Percentiles rank a stretch among this genome's conserved stretches.
Evolutionary conservation across 2,329 filamentous ascomycete species (phyloP).

Genomic region (Microcyclospora tardicrescens): DNA sequence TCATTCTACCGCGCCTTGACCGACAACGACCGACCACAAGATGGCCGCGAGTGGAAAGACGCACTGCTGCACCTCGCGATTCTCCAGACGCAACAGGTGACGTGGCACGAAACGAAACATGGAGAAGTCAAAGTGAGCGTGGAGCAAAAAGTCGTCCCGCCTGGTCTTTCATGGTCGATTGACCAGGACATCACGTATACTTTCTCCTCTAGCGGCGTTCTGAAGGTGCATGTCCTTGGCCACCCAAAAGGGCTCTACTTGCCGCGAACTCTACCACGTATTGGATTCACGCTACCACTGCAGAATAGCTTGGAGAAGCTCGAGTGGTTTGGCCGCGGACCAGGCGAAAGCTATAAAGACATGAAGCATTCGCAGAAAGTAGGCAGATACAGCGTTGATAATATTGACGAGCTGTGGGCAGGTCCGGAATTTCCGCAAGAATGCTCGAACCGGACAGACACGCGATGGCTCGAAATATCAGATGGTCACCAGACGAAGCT

Average conservation of each 20-base stretch:
- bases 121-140: constrained; percentile 7
- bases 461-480: constrained; percentile 39
- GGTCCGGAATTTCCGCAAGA: constrained; percentile 58
- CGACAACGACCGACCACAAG: constrained; percentile 47
- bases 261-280: constrained; percentile 45
- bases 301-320: constrained; percentile 35
- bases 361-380: constrained; percentile 47
- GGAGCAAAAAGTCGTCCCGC: constrained; percentile 33
- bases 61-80: constrained; percentile 9
- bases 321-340: constrained; percentile 51
- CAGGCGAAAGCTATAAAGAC: constrained; percentile 54
- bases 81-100: constrained; percentile 8
- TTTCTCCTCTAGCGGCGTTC: constrained; percentile 32
- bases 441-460: constrained; percentile 50
- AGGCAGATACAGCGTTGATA: constrained; percentile 29
- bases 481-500: constrained; percentile 6
- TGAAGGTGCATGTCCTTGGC: constrained; percentile 33
- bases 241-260: constrained; percentile 28
- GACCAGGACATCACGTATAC: constrained; percentile 36
- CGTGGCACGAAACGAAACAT: constrained; percentile 6
- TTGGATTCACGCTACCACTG: constrained; percentile 47
- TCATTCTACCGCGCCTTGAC: constrained; percentile 51
- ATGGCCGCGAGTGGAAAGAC: constrained; percentile 44
- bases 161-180: constrained; percentile 48
- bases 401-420: constrained; percentile 13